phyloP scores from a whole-genome alignment of 106 monocot species.

The Apostasia ramifera region DNA sequence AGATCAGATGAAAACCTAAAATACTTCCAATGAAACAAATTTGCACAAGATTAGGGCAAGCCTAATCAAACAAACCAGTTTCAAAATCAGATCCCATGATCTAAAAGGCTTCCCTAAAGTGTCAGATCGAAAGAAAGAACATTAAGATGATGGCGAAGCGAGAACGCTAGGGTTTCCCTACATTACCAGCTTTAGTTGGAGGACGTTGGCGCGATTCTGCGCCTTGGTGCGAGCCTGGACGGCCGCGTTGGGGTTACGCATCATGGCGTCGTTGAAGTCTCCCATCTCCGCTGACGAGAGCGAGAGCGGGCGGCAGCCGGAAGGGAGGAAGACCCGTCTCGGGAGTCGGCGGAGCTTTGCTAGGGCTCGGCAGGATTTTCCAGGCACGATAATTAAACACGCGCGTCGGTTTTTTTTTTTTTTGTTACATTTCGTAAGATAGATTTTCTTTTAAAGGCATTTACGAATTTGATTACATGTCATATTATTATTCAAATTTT shows the following conservation, averaged over 20 bases:
- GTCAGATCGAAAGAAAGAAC: constrained; percentile 1
- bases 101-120: too few relatives aligned
- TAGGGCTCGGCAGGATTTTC: too few relatives aligned
- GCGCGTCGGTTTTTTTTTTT: too few relatives aligned
- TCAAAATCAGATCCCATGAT: neutral
- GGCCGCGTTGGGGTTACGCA: constrained; percentile 19
- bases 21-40: neutral
- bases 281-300: constrained; percentile 10
- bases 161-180: neutral
- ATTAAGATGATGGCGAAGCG: neutral
- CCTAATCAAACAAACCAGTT: neutral
- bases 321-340: neutral
- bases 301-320: neutral
- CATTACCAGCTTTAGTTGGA: constrained; percentile 22
- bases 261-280: constrained; percentile 23
- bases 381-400: too few relatives aligned
- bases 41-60: neutral
- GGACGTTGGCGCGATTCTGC: constrained; percentile 27
- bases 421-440: too few relatives aligned
- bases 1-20: neutral
- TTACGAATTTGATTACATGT: too few relatives aligned
- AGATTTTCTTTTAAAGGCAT: too few relatives aligned
- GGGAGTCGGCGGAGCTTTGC: neutral
- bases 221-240: constrained; percentile 26
- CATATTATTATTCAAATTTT: too few relatives aligned